A percentile compares a stretch with the other conserved stretches of the same genome.
Evolutionary conservation across 352 stramenopile genomes (phyloP).

Genomic region (Globisporangium radiosum): DNA sequence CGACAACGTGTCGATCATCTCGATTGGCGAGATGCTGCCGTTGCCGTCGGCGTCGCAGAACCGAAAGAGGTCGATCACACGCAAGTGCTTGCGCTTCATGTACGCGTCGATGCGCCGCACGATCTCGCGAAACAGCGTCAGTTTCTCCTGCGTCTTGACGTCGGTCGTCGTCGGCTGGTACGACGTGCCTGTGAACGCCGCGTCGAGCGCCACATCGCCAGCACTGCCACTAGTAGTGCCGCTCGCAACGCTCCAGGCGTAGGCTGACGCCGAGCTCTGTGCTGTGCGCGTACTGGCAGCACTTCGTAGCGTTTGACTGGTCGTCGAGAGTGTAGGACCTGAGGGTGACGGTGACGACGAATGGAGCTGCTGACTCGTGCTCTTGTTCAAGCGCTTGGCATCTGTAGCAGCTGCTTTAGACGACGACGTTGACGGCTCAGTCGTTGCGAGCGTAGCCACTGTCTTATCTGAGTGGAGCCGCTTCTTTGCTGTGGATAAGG

Average conservation of each 20-base stretch:
- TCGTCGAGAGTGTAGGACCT: not conserved
- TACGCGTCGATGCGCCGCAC: conserved; percentile 77
- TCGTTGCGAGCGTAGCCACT: not conserved
- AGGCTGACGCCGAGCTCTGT: too few species aligned
- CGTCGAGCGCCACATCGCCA: conserved; percentile 15
- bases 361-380: conserved; percentile 11
- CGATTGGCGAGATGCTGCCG: conserved; percentile 65
- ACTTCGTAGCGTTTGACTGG: not conserved
- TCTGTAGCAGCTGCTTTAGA: not conserved
- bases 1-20: conserved; percentile 80
- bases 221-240: not conserved
- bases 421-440: not conserved
- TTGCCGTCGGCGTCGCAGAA: conserved; percentile 80
- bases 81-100: conserved; percentile 80
- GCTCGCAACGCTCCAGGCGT: too few species aligned
- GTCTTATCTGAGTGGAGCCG: not conserved
- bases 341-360: not conserved
- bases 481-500: conserved; percentile 9
- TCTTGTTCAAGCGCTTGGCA: conserved; percentile 4
- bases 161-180: conserved; percentile 52
- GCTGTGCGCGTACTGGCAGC: too few species aligned
- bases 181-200: conserved; percentile 29
- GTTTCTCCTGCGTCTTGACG: conserved; percentile 58
- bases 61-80: conserved; percentile 82
- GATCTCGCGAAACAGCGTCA: conserved; percentile 65